A percentile compares a stretch with the other conserved stretches of the same genome.
phyloP scores from a whole-genome alignment of 2,329 filamentous ascomycete species.

The Pseudogymnoascus sp. region DNA sequence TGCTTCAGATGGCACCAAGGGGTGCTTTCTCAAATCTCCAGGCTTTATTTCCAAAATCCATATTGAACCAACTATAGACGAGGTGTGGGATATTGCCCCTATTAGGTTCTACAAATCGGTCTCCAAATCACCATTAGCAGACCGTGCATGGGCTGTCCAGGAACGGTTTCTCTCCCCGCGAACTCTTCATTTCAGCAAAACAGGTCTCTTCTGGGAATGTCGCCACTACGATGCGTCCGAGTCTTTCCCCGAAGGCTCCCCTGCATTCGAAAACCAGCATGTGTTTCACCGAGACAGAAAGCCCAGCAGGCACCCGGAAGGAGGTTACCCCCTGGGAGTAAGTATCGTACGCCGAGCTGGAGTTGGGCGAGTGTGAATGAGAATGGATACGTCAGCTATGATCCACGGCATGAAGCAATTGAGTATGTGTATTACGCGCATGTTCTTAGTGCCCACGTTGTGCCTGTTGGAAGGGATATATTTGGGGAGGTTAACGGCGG shows the following conservation, averaged over 20 bases:
- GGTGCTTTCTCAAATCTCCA: slow-evolving; percentile 11
- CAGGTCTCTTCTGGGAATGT: slow-evolving; percentile 20
- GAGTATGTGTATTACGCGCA: neutral
- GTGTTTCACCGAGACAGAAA: slow-evolving; percentile 8
- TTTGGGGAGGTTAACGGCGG: neutral
- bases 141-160: slow-evolving; percentile 17
- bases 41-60: neutral
- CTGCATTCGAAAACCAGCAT: neutral
- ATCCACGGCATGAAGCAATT: neutral
- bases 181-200: slow-evolving; percentile 15
- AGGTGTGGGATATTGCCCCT: neutral
- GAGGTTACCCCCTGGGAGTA: neutral
- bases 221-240: slow-evolving; percentile 4
- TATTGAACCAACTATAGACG: neutral
- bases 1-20: slow-evolving; percentile 14
- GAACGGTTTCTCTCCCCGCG: slow-evolving; percentile 17
- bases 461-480: neutral
- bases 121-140: slow-evolving; percentile 6
- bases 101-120: neutral
- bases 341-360: slow-evolving; percentile 12
- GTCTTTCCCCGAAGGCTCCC: slow-evolving; percentile 10
- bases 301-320: neutral
- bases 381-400: neutral
- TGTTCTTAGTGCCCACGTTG: neutral
- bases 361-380: slow-evolving; percentile 12